A percentile compares a stretch with the other conserved stretches of the same genome.
Conservation (phyloP, 108 stramenopile species). For the Fragilaria radians region DNA sequence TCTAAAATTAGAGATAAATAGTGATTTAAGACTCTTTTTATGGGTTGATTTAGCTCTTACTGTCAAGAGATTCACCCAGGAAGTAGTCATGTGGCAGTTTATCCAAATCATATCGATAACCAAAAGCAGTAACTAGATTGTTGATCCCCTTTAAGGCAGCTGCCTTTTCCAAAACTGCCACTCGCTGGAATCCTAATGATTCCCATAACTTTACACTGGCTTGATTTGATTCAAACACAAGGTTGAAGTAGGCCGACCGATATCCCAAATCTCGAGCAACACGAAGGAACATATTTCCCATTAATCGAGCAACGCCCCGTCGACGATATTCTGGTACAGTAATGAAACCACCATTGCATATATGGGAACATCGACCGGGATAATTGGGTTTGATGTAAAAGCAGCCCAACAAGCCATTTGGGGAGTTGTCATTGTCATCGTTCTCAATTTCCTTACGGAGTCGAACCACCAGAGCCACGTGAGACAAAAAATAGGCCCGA, state of each 20-base stretch:
- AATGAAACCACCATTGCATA: constrained; percentile 57
- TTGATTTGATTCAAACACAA: constrained; percentile 47
- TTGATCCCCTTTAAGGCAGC: constrained; percentile 45
- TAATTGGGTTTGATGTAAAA: constrained; percentile 63
- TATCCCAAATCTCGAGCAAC: constrained; percentile 45
- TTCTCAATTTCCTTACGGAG: constrained; percentile 35
- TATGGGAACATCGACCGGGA: constrained; percentile 48
- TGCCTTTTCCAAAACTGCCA: constrained; percentile 43
- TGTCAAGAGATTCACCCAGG: neutral
- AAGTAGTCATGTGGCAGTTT: constrained; percentile 28
- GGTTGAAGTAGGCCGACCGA: constrained; percentile 49
- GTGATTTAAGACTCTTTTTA: no score
- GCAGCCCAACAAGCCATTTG: constrained; percentile 41
- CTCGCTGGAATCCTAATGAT: constrained; percentile 45
- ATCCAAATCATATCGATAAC: constrained; percentile 51
- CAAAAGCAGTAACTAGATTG: constrained; percentile 45
- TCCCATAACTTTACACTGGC: constrained; percentile 43
- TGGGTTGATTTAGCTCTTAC: no score
- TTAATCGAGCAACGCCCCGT: constrained; percentile 35
- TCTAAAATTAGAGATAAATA: no score
- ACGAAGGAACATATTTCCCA: constrained; percentile 43
- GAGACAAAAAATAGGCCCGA: constrained; percentile 45
- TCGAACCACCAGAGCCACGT: constrained; percentile 46
- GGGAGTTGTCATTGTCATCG: constrained; percentile 21
- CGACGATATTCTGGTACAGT: constrained; percentile 36